phyloP scores from a whole-genome alignment of 495 filamentous ascomycete species.

The Sphaerosporella brunnea region DNA sequence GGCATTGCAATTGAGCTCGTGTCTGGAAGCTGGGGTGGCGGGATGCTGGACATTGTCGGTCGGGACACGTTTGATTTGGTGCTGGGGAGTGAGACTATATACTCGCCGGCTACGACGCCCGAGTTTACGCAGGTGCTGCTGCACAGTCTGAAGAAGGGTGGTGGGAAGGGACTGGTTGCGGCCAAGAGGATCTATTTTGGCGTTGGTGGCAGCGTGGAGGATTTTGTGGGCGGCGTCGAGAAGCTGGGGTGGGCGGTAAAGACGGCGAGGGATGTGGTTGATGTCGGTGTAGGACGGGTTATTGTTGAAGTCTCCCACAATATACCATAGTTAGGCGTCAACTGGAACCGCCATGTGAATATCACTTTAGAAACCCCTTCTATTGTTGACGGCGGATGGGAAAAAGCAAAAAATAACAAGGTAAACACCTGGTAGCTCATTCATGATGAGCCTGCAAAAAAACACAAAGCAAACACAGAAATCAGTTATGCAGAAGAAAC shows the following conservation, averaged over 20 bases:
- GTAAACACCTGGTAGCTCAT: too few relatives aligned
- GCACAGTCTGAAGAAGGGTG: slow-evolving; percentile 23
- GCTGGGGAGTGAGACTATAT: slow-evolving; percentile 87
- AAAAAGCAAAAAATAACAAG: too few relatives aligned
- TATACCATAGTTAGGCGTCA: too few relatives aligned
- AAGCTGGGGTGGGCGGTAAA: slow-evolving; percentile 37
- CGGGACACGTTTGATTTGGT: slow-evolving; percentile 33
- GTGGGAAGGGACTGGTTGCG: slow-evolving; percentile 57
- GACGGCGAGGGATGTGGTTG: slow-evolving; percentile 43
- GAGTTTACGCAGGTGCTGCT: slow-evolving; percentile 61
- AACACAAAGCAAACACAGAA: too few relatives aligned
- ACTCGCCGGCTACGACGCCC: slow-evolving; percentile 56
- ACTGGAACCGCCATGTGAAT: too few relatives aligned
- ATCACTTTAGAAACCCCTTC: too few relatives aligned
- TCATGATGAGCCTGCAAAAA: too few relatives aligned
- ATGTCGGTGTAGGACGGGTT: slow-evolving; percentile 24
- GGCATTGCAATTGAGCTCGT: slow-evolving; percentile 52
- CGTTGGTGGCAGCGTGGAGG: slow-evolving; percentile 81
- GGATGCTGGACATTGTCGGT: slow-evolving; percentile 43
- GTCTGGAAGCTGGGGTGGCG: slow-evolving; percentile 65
- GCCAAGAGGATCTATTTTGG: slow-evolving; percentile 95
- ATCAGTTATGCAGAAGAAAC: too few relatives aligned
- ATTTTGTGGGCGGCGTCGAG: slow-evolving; percentile 51
- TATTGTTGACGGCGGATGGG: too few relatives aligned
- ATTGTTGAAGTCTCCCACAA: slow-evolving; percentile 17